Percentiles rank a stretch among this genome's conserved stretches.
These are phyloP conservation scores for Pezicula radicicola DNA, from an alignment of 2,329 filamentous ascomycete genomes.

Conservation along the genomic window DNA sequence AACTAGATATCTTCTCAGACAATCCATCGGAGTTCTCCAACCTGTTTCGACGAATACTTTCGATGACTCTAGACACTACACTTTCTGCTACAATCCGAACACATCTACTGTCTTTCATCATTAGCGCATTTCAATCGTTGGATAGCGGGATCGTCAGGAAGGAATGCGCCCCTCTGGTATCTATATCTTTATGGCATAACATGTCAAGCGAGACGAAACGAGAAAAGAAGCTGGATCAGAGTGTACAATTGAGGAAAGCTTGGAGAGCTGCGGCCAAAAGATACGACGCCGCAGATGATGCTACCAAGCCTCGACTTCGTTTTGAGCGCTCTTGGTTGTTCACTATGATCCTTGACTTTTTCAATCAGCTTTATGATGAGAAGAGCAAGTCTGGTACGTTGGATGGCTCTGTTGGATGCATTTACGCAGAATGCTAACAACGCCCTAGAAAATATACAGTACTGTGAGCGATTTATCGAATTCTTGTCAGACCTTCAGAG, in stretches of 20 bases:
- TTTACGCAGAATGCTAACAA: constrained; percentile 23
- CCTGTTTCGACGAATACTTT: constrained; percentile 85
- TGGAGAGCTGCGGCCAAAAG: constrained; percentile 87
- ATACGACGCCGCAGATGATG: constrained; percentile 82
- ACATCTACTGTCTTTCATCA: constrained; percentile 85
- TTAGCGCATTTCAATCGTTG: constrained; percentile 88
- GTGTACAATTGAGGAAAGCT: constrained; percentile 75
- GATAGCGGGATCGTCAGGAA: constrained; percentile 88
- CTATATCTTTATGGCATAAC: constrained; percentile 95
- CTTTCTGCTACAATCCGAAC: constrained; percentile 66
- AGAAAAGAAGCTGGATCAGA: constrained; percentile 70
- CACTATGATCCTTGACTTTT: constrained; percentile 78
- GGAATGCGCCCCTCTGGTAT: constrained; percentile 92
- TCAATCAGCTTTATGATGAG: constrained; percentile 66
- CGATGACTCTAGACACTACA: constrained; percentile 74
- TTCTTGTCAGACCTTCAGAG: constrained; percentile 88
- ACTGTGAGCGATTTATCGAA: constrained; percentile 92
- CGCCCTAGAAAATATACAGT: constrained; percentile 61
- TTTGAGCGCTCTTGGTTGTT: constrained; percentile 96
- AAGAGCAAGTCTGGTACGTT: constrained; percentile 43
- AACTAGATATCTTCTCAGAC: constrained; percentile 68
- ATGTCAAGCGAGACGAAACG: constrained; percentile 73
- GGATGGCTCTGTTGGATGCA: neutral
- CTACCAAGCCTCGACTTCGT: constrained; percentile 72
- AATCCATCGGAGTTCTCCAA: constrained; percentile 79